Conservation (phyloP, 1,284 basidiomycete genomes). For the Pseudozyma pruni region DNA sequence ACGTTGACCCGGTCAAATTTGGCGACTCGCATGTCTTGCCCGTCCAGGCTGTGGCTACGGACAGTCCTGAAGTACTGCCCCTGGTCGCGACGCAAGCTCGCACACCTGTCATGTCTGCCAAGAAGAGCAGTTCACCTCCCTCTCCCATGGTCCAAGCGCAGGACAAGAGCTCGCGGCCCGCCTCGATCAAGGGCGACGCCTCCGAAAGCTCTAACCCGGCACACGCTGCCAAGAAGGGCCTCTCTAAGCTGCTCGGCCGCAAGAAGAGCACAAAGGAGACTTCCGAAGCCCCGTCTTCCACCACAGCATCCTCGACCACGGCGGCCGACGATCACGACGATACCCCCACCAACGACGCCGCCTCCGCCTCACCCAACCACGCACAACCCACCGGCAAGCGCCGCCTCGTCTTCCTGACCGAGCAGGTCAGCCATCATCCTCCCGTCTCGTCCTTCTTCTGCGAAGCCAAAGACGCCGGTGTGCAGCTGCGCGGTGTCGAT, state of each 20-base stretch:
- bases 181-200: constrained; percentile 36
- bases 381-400: constrained; percentile 21
- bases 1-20: constrained; percentile 48
- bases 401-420: constrained; percentile 61
- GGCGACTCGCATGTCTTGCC: constrained; percentile 52
- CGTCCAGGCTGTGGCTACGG: constrained; percentile 28
- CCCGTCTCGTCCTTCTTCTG: constrained; percentile 83
- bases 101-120: constrained; percentile 29
- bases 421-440: constrained; percentile 88
- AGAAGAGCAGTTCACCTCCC: constrained; percentile 39
- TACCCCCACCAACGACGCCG: constrained; percentile 23
- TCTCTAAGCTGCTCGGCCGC: constrained; percentile 48
- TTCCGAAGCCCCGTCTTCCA: constrained; percentile 15
- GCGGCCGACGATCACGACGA: constrained; percentile 19
- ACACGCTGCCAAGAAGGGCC: constrained; percentile 33
- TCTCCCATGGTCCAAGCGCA: constrained; percentile 34
- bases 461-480: constrained; percentile 58
- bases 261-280: constrained; percentile 33
- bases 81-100: constrained; percentile 20
- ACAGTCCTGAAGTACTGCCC: constrained; percentile 35
- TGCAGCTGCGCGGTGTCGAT: constrained; percentile 73
- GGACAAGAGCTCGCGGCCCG: constrained; percentile 38
- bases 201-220: constrained; percentile 19
- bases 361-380: constrained; percentile 33
- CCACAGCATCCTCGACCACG: constrained; percentile 5